phyloP scores from a whole-genome alignment of 2,329 filamentous ascomycete genomes.

The Aotearoamyces nothofagi region DNA sequence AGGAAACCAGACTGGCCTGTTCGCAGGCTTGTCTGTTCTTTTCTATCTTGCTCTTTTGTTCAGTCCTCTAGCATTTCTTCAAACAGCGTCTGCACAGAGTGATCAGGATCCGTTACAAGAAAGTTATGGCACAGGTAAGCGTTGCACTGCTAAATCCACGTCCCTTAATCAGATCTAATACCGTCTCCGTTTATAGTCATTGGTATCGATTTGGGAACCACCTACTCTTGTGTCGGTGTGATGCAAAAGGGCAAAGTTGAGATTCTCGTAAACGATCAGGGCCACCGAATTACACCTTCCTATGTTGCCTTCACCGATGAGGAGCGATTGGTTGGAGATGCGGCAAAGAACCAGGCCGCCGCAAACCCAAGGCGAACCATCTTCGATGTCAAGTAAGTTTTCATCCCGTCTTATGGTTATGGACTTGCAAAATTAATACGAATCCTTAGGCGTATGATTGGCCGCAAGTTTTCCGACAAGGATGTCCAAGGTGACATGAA shows the following conservation, averaged over 20 bases:
- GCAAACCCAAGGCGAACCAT: slow-evolving; percentile 64
- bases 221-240: slow-evolving; percentile 80
- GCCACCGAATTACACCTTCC: slow-evolving; percentile 89
- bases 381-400: slow-evolving; percentile 70
- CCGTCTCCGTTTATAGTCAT: slow-evolving; percentile 50
- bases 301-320: slow-evolving; percentile 96
- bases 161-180: background rate
- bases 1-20: slow-evolving; percentile 51
- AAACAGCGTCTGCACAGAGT: slow-evolving; percentile 54
- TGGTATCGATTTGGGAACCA: slow-evolving; percentile 91
- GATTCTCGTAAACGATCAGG: slow-evolving; percentile 92
- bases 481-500: slow-evolving; percentile 89
- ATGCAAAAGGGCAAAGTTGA: slow-evolving; percentile 94
- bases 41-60: slow-evolving; percentile 88
- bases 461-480: slow-evolving; percentile 69
- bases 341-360: slow-evolving; percentile 90
- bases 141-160: background rate
- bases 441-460: slow-evolving; percentile 56
- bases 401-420: slow-evolving; percentile 1
- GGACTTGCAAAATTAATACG: slow-evolving; percentile 18
- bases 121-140: slow-evolving; percentile 57
- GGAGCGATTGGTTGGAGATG: slow-evolving; percentile 91
- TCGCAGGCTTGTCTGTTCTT: slow-evolving; percentile 73
- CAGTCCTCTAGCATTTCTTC: slow-evolving; percentile 71
- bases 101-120: slow-evolving; percentile 51